phyloP scores from a whole-genome alignment of 345 rosid genomes.

The Dimocarpus longan region DNA sequence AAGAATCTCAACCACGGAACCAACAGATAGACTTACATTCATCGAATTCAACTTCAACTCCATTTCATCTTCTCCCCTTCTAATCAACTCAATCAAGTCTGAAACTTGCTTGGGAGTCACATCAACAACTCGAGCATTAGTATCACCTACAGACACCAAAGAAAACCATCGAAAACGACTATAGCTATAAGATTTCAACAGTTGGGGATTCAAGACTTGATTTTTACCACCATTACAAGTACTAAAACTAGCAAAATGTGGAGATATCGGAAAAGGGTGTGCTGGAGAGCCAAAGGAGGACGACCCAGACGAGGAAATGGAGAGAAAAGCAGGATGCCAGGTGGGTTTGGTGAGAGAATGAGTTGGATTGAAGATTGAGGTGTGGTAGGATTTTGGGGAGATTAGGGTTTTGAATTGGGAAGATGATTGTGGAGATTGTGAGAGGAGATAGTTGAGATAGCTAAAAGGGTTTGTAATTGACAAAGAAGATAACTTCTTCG shows the following conservation, averaged over 20 bases:
- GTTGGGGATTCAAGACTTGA: neutral
- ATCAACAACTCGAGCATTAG: neutral
- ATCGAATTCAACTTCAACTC: constrained; percentile 37
- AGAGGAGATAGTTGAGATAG: constrained; percentile 1
- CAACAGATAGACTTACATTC: constrained; percentile 37
- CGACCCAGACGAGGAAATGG: constrained; percentile 9
- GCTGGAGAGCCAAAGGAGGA: neutral
- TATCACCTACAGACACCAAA: neutral
- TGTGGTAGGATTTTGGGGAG: neutral
- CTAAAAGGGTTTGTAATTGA: neutral
- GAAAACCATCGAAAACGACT: constrained; percentile 7
- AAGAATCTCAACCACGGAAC: constrained; percentile 26
- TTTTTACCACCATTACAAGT: neutral
- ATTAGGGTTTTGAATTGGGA: constrained; percentile 11
- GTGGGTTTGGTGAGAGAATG: constrained; percentile 6
- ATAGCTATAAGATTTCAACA: neutral
- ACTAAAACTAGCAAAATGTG: neutral
- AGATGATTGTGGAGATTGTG: neutral
- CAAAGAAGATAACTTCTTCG: constrained; percentile 7
- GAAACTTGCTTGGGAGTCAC: constrained; percentile 13
- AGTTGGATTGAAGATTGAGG: neutral
- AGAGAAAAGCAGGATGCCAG: neutral
- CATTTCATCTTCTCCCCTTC: constrained; percentile 27
- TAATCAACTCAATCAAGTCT: constrained; percentile 34
- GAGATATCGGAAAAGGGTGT: neutral